These are phyloP conservation scores for Phialophora macrospora DNA, from an alignment of 2,329 filamentous ascomycete genomes.

Conservation along the genomic window DNA sequence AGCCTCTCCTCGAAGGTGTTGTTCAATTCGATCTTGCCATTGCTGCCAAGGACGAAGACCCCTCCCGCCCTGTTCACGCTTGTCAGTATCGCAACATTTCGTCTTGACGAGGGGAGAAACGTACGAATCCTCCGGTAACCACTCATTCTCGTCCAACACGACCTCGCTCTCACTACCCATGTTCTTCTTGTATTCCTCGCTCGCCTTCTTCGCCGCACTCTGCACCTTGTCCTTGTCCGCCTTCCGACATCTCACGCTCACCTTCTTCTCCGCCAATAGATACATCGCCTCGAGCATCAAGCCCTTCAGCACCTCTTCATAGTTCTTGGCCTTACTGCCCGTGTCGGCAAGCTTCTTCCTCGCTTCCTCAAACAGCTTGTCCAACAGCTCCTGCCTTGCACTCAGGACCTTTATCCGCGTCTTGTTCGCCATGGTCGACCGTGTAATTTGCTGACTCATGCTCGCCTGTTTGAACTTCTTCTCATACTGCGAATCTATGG, in stretches of 20 bases:
- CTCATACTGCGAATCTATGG: slow-evolving; percentile 91
- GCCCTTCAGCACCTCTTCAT: slow-evolving; percentile 75
- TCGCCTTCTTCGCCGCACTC: slow-evolving; percentile 76
- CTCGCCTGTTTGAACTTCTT: slow-evolving; percentile 99
- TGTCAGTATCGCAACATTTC: neutral
- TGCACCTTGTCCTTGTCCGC: slow-evolving; percentile 75
- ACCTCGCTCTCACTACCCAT: slow-evolving; percentile 71
- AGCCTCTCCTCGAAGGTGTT: slow-evolving; percentile 96
- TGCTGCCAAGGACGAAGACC: slow-evolving; percentile 75
- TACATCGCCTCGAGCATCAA: slow-evolving; percentile 90
- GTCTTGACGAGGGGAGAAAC: slow-evolving; percentile 46
- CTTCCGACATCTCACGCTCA: slow-evolving; percentile 76
- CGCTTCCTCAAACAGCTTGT: slow-evolving; percentile 84
- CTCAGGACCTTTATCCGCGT: slow-evolving; percentile 85
- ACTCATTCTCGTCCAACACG: slow-evolving; percentile 76
- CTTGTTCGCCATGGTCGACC: slow-evolving; percentile 95
- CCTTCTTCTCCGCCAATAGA: slow-evolving; percentile 78
- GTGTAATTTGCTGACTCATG: slow-evolving; percentile 98
- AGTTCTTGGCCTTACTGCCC: slow-evolving; percentile 72
- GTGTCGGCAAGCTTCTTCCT: slow-evolving; percentile 71
- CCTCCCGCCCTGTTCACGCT: slow-evolving; percentile 73
- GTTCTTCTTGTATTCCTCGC: slow-evolving; percentile 82
- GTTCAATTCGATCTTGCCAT: slow-evolving; percentile 96
- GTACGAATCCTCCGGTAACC: slow-evolving; percentile 81
- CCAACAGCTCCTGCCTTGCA: slow-evolving; percentile 86